A percentile compares a stretch with the other conserved stretches of the same genome.
Conservation (phyloP, 2,329 filamentous ascomycete genomes). For the Aspergillus awamori region DNA sequence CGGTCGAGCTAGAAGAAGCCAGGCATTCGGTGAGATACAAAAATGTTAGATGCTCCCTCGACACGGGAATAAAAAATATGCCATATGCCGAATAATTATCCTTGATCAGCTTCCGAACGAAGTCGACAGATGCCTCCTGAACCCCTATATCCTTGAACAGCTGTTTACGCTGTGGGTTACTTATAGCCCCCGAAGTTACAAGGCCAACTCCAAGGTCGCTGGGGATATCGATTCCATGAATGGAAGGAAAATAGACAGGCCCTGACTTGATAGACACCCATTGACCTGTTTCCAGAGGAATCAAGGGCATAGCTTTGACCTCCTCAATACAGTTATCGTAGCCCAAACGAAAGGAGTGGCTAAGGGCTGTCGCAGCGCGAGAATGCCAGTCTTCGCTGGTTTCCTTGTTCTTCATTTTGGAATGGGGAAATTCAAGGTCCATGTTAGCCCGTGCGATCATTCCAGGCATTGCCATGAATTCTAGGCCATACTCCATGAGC, state of each 20-base stretch:
- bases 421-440: background rate
- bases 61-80: background rate
- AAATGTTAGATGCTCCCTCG: background rate
- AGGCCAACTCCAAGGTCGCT: background rate
- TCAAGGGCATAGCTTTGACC: background rate
- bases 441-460: background rate
- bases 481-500: conserved; percentile 3
- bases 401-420: background rate
- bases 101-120: background rate
- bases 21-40: conserved; percentile 11
- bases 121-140: background rate
- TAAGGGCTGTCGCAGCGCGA: conserved; percentile 8
- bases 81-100: background rate
- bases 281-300: background rate
- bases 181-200: background rate
- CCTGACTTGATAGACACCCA: background rate
- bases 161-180: background rate
- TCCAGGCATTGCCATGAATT: background rate
- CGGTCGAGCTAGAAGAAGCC: too few relatives aligned
- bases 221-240: background rate
- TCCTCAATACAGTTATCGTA: background rate
- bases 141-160: conserved; percentile 7
- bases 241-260: background rate
- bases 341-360: background rate
- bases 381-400: conserved; percentile 14